Percentiles rank a stretch among this genome's conserved stretches.
These are phyloP conservation scores for Osmanthus fragrans DNA, from an alignment of 257 asterid genomes.

Conservation along the genomic window DNA sequence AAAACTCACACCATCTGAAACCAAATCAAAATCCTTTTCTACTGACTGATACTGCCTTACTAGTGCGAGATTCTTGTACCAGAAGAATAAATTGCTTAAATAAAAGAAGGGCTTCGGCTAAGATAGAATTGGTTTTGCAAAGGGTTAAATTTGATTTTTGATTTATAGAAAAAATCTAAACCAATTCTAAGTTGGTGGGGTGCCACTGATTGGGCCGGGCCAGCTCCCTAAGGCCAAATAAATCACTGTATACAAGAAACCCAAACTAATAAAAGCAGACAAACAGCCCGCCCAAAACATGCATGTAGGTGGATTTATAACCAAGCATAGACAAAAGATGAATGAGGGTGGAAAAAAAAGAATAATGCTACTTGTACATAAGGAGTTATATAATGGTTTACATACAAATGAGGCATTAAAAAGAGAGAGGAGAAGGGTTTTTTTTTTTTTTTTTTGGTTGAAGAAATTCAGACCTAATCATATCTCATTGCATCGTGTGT, in stretches of 20 bases:
- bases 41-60: conserved; percentile 29
- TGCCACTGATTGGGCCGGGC: background rate
- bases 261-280: background rate
- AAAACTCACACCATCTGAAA: conserved; percentile 34
- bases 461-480: too few relatives aligned
- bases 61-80: conserved; percentile 34
- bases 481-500: too few relatives aligned
- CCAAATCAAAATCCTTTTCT: conserved; percentile 45
- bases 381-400: too few relatives aligned
- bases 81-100: conserved; percentile 24
- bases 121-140: too few relatives aligned
- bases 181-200: too few relatives aligned
- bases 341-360: background rate
- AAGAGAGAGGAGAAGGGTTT: too few relatives aligned
- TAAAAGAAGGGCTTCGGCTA: conserved; percentile 41
- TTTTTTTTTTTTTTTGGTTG: too few relatives aligned
- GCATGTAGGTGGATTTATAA: background rate
- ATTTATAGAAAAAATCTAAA: too few relatives aligned
- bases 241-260: background rate
- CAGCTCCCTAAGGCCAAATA: background rate
- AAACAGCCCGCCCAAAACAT: background rate
- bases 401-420: too few relatives aligned
- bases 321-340: background rate
- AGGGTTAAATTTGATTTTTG: too few relatives aligned
- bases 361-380: too few relatives aligned